Percentiles rank a stretch among this genome's conserved stretches.
These are phyloP conservation scores for Saturnispora gosingensis DNA, from an alignment of 805 yeast species.

Conservation along the genomic window DNA sequence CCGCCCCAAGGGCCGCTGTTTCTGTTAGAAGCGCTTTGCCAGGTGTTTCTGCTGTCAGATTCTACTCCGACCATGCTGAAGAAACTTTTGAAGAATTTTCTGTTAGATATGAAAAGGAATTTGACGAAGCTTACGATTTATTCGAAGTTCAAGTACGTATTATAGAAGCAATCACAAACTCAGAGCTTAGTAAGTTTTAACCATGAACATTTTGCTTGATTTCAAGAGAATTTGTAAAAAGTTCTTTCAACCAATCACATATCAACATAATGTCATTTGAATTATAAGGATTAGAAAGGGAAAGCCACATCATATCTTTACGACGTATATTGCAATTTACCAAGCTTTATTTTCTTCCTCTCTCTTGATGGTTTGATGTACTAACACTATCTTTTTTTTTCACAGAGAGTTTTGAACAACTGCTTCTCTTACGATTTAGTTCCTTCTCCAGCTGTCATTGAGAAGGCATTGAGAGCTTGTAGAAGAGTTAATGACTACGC, in stretches of 20 bases:
- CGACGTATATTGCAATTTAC: not conserved
- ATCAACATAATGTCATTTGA: not conserved
- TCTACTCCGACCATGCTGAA: constrained; percentile 76
- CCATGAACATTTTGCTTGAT: not conserved
- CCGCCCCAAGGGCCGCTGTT: constrained; percentile 21
- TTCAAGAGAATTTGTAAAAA: not conserved
- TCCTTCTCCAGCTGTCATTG: constrained; percentile 94
- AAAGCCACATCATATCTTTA: not conserved
- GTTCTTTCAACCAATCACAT: not conserved
- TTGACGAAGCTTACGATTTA: constrained; percentile 84
- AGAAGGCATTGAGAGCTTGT: constrained; percentile 93
- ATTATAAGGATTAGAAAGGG: not conserved
- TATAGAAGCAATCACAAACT: not conserved
- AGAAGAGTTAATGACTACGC: constrained; percentile 99
- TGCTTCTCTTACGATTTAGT: constrained; percentile 97
- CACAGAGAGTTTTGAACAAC: constrained; percentile 87
- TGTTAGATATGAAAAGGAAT: constrained; percentile 83
- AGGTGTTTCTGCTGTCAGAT: constrained; percentile 32
- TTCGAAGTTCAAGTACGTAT: constrained; percentile 61
- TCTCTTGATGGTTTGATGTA: constrained; percentile 7
- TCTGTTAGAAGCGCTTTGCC: constrained; percentile 14
- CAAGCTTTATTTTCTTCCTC: not conserved
- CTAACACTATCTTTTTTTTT: constrained; percentile 25
- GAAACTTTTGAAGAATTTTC: constrained; percentile 95
- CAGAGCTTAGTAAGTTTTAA: not conserved